A percentile compares a stretch with the other conserved stretches of the same genome.
These are phyloP conservation scores for Lenzites betulinus DNA, from an alignment of 768 basidiomycete genomes.

Conservation along the genomic window DNA sequence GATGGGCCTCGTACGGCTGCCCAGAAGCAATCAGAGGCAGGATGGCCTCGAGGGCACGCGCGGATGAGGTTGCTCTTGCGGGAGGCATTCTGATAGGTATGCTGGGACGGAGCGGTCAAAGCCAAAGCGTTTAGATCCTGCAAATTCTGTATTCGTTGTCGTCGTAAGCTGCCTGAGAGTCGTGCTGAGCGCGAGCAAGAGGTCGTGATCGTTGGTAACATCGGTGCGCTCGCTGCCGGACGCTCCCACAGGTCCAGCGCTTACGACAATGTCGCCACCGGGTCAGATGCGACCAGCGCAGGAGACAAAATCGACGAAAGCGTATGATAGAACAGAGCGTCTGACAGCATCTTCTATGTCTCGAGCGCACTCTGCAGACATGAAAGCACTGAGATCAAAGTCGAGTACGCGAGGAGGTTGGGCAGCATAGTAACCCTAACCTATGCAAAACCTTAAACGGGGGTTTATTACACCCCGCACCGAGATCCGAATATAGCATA, in stretches of 20 bases:
- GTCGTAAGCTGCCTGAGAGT: neutral
- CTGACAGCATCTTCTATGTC: too few species aligned
- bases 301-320: too few species aligned
- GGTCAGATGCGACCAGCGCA: too few species aligned
- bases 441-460: too few species aligned
- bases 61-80: constrained; percentile 41
- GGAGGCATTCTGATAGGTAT: constrained; percentile 22
- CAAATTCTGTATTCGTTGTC: neutral
- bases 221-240: constrained; percentile 6
- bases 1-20: constrained; percentile 90
- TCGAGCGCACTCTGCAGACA: too few species aligned
- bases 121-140: neutral
- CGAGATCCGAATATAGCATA: too few species aligned
- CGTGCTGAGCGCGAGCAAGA: constrained; percentile 1
- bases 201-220: constrained; percentile 6
- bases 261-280: too few species aligned
- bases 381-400: too few species aligned
- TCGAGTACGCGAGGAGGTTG: too few species aligned
- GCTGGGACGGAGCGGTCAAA: neutral
- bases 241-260: neutral
- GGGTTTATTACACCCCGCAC: too few species aligned
- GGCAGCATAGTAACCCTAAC: too few species aligned
- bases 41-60: constrained; percentile 74
- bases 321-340: too few species aligned
- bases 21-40: constrained; percentile 68